Conservation (phyloP, 2,329 filamentous ascomycete genomes). For the Hymenoscyphus infarciens region DNA sequence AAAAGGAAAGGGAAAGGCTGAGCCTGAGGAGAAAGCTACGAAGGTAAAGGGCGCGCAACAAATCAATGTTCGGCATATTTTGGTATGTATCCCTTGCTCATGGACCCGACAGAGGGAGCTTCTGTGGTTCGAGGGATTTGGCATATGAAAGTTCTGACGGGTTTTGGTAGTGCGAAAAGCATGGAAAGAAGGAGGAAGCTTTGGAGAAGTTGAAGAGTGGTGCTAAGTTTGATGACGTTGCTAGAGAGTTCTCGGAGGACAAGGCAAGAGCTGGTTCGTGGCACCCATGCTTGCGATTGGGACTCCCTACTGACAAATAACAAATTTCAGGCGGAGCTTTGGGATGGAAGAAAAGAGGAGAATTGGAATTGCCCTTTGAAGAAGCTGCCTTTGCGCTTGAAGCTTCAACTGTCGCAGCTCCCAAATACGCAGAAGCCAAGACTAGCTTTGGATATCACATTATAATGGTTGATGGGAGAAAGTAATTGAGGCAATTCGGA, state of each 20-base stretch:
- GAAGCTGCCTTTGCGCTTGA: constrained; percentile 68
- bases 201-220: constrained; percentile 63
- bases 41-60: constrained; percentile 60
- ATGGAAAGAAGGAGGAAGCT: constrained; percentile 74
- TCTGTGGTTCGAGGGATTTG: neutral
- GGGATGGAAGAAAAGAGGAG: constrained; percentile 70
- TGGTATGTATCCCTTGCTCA: constrained; percentile 24
- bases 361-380: constrained; percentile 66
- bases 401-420: constrained; percentile 59
- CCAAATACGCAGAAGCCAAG: constrained; percentile 67
- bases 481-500: constrained; percentile 22
- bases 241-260: constrained; percentile 69
- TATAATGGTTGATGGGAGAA: constrained; percentile 60
- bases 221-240: constrained; percentile 71
- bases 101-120: neutral
- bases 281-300: neutral
- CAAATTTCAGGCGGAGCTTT: constrained; percentile 59
- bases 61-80: constrained; percentile 72
- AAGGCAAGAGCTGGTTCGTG: constrained; percentile 62
- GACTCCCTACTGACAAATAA: neutral
- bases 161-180: constrained; percentile 61
- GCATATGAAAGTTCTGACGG: constrained; percentile 15
- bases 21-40: constrained; percentile 36
- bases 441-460: constrained; percentile 76
- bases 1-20: constrained; percentile 40